Base-by-base conservation (phyloP, 2,329 filamentous ascomycete species). In the Hymenotorrendiella dingleyae region DNA sequence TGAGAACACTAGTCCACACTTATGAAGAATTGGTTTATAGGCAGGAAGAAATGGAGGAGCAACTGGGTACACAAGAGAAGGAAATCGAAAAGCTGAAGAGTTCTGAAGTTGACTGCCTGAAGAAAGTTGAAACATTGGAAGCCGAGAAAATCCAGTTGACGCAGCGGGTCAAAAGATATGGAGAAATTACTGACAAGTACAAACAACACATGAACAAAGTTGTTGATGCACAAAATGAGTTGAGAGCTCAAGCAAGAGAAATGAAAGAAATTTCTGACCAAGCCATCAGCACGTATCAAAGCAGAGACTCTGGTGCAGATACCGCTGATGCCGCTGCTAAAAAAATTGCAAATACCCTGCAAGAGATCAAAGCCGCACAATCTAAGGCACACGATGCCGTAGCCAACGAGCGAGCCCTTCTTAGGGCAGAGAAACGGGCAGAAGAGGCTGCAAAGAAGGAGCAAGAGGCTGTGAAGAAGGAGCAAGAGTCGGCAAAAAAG, bases 121-220 rank as follows among this genome's bases (percentile, higher is more conserved):
- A 53, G 14, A 29, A 42, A 35, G 42, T 50, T 11, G 12, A 43
- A 28, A 10, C 20, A 4, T 34, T 58, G 17, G 44, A 53, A 24
- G 24, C 12, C 1, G 46, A 52, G 8, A 56, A 47, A 39, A 22
- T 4, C 32, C 32, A 20, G 43, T 60, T 42, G 42, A 55, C 24
- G 4, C 27, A 47, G 19, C 50, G 53, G 26, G 30, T 64, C 11
- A 44, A 57, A 10, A 53, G 39, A n/a, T 37, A 61, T 7, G 45
- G 45, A 6, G 23, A 51, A 7, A 51, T 54, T 12, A 58, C 58
- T 34, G 26, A 24, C 4, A 49, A 47, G 9, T 61, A 68, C 23
- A 47, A 46, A 4, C 42, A 55, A 2, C 60, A 63, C n/a, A 57
- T 67, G 22, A 58, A 58, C 37, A 59, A 66, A 17, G 37, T 63